Evolutionary conservation across 495 filamentous ascomycete species (phyloP), one percentile per base, ranked within the genome.

Genomic region (Penicillium daleae): DNA sequence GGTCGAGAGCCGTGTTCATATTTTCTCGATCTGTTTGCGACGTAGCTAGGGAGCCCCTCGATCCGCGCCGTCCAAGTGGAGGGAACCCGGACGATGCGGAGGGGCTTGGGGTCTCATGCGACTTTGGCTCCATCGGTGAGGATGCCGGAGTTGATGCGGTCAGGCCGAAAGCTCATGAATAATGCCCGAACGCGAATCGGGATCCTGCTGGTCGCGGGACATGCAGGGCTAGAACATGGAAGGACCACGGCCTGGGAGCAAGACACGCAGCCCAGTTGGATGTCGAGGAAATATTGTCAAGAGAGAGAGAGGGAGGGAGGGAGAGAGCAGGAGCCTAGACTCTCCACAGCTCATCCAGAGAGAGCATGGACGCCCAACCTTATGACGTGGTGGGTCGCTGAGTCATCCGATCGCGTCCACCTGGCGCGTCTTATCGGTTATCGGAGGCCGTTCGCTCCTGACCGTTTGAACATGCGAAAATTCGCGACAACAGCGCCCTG

Each of bases 1-100:
- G 86, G 73, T 95, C 91, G 35, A 97, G 84, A 15, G 89, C 82
- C 57, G 91, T 84, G 21, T 89, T 83, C 21, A 92, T 82, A 17
- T 86, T 85, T 56, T 91, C 89, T 69, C 84, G 87, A 71, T 93
- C 90, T 57, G 88, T 75, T 24, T 82, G 80, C 6, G 85, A 84
- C 17, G 68, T 62, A 2, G 86, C 85, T 15, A 86, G 62, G 21
- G 91, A 93, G 35, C 81, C 77, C 19, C 89, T 69, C 4, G 92
- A 94, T 19, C 83, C 87, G 44, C 78, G 80, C 49, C 74, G 74
- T 21, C 77, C 76, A 19, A 79, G 74, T 4, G 79, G 79, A 49
- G 79, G 68, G 51, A 80, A 76, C 40, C 75, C 70, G 7, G 80
- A 74, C 44, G 80, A 82, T 40, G 72, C 66, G 35, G 81, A 78